Evolutionary conservation across 257 asterid genomes (phyloP), one percentile per base, ranked within the genome.

Genomic region (Forsythia suspensa): DNA sequence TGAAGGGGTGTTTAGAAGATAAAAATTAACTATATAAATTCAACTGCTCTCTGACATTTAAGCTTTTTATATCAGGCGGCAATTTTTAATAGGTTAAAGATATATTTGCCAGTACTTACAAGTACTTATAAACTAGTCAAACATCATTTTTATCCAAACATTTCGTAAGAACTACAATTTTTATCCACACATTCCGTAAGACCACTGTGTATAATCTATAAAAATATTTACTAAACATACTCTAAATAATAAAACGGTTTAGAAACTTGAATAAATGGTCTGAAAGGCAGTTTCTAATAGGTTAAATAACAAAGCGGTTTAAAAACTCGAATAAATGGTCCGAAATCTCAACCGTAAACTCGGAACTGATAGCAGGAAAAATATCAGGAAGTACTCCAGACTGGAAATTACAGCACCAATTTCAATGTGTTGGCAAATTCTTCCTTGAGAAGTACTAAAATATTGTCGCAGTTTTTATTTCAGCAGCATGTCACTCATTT

Each of bases 401-500:
- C 61, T 4, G 78, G 75, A 69, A 41, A 71, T 43, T 71, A 75
- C 81, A 82, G 66, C 79, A 81, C 44, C 78, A 39, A 77, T 74
- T 73, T 69, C 85, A 70, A 70, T 38, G 74, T 66, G 71, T 40
- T 41, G 81, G 70, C 34, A 80, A 72, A 66, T 77, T 36, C 74
- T 34, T 77, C 82, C 68, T 48, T 36, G 18, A 78, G 34, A 37
- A 73, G 77, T 41, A 75, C 55, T 77, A 79, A 63, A 84, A 73
- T 71, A 79, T 72, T 21, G 41, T 66, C 51, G 61, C 51, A 70
- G 83, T 41, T 69, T 71, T 81, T 83, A 80, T 85, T 85, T 63
- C 37, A 74, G 79, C 82, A 76, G 78, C 84, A 71, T 79, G 63
- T 80, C 77, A 78, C 83, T 79, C 80, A 76, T 65, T 59, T 80